Evolutionary conservation across 805 yeast genomes (phyloP).

Genomic region (Yamadazyma philogaea): DNA sequence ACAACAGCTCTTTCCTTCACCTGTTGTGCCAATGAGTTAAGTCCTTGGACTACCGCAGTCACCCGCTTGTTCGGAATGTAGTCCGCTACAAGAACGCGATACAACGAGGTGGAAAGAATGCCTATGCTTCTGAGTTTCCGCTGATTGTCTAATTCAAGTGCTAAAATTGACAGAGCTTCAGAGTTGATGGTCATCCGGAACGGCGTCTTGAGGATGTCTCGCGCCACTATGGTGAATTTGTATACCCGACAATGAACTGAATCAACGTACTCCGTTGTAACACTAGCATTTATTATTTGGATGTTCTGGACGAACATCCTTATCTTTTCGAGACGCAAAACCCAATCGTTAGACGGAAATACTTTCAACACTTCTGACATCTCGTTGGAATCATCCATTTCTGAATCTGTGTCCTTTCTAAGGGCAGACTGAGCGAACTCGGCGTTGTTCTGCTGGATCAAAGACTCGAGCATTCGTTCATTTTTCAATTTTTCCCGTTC

Average conservation of each 20-base stretch:
- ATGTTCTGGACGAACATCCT: conserved; percentile 26
- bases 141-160: neutral
- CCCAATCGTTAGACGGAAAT: conserved; percentile 35
- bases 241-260: conserved; percentile 10
- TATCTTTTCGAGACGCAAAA: conserved; percentile 21
- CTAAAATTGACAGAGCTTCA: neutral
- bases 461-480: conserved; percentile 17
- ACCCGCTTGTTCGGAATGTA: conserved; percentile 27
- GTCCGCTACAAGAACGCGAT: conserved; percentile 17
- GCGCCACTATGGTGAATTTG: conserved; percentile 15
- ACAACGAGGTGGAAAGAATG: conserved; percentile 22
- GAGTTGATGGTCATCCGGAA: conserved; percentile 1
- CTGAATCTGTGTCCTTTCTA: conserved; percentile 5
- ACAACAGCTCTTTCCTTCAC: conserved; percentile 22
- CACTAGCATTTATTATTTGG: conserved; percentile 15
- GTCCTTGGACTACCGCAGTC: conserved; percentile 28
- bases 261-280: conserved; percentile 13
- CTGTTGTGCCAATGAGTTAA: conserved; percentile 28
- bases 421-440: conserved; percentile 11
- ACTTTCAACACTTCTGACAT: conserved; percentile 28
- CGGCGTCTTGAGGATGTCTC: conserved; percentile 3
- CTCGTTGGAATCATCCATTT: conserved; percentile 18
- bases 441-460: conserved; percentile 20
- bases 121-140: conserved; percentile 2
- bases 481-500: conserved; percentile 12